Evolutionary conservation across 208 protist genomes (phyloP).

Genomic region (Crithidia brevicula): DNA sequence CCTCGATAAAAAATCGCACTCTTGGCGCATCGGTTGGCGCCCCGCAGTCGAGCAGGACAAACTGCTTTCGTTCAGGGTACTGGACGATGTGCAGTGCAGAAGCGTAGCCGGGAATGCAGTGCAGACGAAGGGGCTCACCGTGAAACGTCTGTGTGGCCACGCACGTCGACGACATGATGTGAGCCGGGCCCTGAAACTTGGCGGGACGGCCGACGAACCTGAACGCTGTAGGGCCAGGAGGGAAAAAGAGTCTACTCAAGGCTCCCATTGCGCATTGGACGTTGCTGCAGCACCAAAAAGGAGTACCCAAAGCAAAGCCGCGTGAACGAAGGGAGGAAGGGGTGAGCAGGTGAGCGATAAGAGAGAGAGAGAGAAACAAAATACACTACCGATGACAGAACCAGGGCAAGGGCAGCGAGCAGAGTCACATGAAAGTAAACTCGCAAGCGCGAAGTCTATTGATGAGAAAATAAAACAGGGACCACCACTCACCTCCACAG

Average conservation of each 20-base stretch:
- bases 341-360: no score
- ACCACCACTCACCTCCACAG: no score
- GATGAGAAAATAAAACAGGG: no score
- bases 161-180: slow-evolving; percentile 42
- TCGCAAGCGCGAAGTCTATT: no score
- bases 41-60: slow-evolving; percentile 55
- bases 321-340: no score
- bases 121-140: slow-evolving; percentile 42
- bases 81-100: slow-evolving; percentile 46
- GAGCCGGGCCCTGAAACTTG: slow-evolving; percentile 22
- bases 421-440: no score
- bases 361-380: background rate
- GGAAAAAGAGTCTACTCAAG: slow-evolving; percentile 28
- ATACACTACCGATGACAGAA: no score
- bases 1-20: slow-evolving; percentile 49
- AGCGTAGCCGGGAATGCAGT: slow-evolving; percentile 50
- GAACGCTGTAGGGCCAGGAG: slow-evolving; percentile 22
- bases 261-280: slow-evolving; percentile 12
- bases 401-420: no score
- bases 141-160: slow-evolving; percentile 14
- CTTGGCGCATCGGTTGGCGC: slow-evolving; percentile 45
- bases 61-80: slow-evolving; percentile 33
- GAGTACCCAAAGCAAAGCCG: background rate
- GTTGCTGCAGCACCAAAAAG: background rate
- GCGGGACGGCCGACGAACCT: slow-evolving; percentile 41